Conservation (phyloP, 2,329 filamentous ascomycete genomes). For the Colletotrichum ledebouriae region DNA sequence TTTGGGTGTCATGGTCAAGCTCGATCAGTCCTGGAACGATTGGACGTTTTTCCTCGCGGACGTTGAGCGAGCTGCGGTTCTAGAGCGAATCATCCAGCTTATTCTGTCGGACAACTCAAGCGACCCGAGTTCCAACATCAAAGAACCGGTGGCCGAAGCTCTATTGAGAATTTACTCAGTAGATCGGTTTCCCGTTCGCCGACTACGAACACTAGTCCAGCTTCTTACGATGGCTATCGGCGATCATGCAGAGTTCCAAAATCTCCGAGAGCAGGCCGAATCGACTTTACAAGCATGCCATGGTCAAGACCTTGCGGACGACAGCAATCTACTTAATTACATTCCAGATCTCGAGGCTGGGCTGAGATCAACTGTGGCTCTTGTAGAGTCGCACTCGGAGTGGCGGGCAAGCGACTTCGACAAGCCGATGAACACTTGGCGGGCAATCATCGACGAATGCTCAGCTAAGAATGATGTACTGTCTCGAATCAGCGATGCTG, state of each 20-base stretch:
- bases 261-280: constrained; percentile 57
- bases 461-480: constrained; percentile 57
- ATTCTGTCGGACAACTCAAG: constrained; percentile 53
- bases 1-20: constrained; percentile 70
- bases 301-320: constrained; percentile 58
- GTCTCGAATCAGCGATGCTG: constrained; percentile 62
- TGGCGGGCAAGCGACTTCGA: constrained; percentile 51
- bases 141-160: constrained; percentile 60
- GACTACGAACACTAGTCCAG: constrained; percentile 64
- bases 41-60: constrained; percentile 67
- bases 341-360: constrained; percentile 63
- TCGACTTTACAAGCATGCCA: constrained; percentile 54
- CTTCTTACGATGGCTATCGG: constrained; percentile 65
- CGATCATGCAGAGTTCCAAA: constrained; percentile 54
- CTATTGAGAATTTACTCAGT: constrained; percentile 64
- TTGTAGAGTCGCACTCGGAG: constrained; percentile 54
- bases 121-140: constrained; percentile 52
- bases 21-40: constrained; percentile 69
- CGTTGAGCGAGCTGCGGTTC: constrained; percentile 66
- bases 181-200: constrained; percentile 65
- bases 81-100: constrained; percentile 72
- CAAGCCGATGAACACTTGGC: constrained; percentile 60
- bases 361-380: constrained; percentile 58
- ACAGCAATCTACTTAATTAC: constrained; percentile 59
- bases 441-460: constrained; percentile 55